A percentile compares a stretch with the other conserved stretches of the same genome.
Conservation (phyloP, 2,329 filamentous ascomycete species). For the Onygenales sp. region DNA sequence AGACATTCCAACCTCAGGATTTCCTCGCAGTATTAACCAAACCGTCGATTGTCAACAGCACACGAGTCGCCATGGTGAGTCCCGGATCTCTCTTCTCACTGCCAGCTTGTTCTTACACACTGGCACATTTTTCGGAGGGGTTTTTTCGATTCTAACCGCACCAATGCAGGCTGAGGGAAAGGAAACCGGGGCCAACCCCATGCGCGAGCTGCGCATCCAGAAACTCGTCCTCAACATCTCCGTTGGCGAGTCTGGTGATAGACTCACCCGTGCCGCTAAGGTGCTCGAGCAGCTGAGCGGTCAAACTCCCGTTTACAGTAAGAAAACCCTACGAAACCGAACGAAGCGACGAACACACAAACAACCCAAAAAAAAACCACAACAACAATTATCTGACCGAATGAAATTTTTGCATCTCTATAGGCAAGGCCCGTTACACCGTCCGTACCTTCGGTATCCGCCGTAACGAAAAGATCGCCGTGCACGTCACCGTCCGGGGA, state of each 20-base stretch:
- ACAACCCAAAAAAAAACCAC: background rate
- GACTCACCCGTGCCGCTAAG: slow-evolving; percentile 98
- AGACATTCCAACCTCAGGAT: background rate
- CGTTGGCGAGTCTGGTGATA: slow-evolving; percentile 99
- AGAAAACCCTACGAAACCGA: slow-evolving; percentile 8
- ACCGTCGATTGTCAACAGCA: slow-evolving; percentile 28
- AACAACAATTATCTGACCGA: background rate
- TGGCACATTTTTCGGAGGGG: too few relatives aligned
- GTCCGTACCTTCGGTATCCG: slow-evolving; percentile 99
- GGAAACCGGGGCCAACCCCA: slow-evolving; percentile 88
- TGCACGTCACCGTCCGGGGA: slow-evolving; percentile 98
- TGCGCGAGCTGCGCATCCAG: slow-evolving; percentile 99
- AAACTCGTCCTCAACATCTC: slow-evolving; percentile 99
- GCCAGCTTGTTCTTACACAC: slow-evolving; percentile 3
- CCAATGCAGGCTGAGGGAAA: slow-evolving; percentile 54
- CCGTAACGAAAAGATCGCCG: slow-evolving; percentile 99
- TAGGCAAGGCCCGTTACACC: slow-evolving; percentile 99
- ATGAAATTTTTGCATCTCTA: slow-evolving; percentile 16
- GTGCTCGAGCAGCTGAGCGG: slow-evolving; percentile 98
- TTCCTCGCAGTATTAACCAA: slow-evolving; percentile 2
- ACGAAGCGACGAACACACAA: slow-evolving; percentile 1
- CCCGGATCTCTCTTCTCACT: slow-evolving; percentile 1
- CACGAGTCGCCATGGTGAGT: slow-evolving; percentile 42
- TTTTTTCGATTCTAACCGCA: slow-evolving; percentile 14
- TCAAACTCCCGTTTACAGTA: slow-evolving; percentile 99